Evolutionary conservation across 495 filamentous ascomycete genomes (phyloP), one percentile per base, ranked within the genome.

Genomic region (Baudoinia panamericana): DNA sequence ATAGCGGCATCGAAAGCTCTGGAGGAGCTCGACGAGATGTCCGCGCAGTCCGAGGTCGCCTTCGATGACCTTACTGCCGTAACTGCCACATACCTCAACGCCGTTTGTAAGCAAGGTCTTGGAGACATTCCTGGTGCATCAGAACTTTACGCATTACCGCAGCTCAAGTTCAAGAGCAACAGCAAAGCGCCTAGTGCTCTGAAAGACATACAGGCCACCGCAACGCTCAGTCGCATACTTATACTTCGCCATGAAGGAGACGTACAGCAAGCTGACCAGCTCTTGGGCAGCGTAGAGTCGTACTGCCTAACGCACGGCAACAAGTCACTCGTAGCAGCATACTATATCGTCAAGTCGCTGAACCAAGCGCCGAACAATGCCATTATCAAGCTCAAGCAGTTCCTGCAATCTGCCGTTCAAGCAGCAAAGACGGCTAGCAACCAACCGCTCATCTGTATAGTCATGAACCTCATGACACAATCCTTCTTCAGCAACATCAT

Each of bases 401-500:
- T 75, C 57, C 76, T 95, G 18, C 73, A 82, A 43, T 65, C 67
- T 30, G 76, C 76, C 0, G 64, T 80, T n/a, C 61, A 70, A 30
- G 63, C 67, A 2, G 70, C 76, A 22, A 71, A 72, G 4, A 52
- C 61, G 7, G 65, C 72, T 22, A 54, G 60, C 35, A 81, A 84
- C 52, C 65, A 60, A 33, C 88, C 90, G 39, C 78, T 85, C 41
- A 69, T 84, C 7, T 80, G 75, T 46, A 83, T 95, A 46, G 74
- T 78, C 4, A 67, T 99, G 28, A 84, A 72, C 46, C 75, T 92
- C 49, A 87, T 96, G 84, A 78, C 80, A 50, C 72, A 66, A 56
- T 72, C 75, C 31, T 85, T 96, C 57, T 96, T 95, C 63, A 69
- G 73, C 19, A 80, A 79, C 15, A 80, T 88, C 10, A 73, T 94